phyloP scores from a whole-genome alignment of 306 rosid species.

The Dicorynia guianensis region DNA sequence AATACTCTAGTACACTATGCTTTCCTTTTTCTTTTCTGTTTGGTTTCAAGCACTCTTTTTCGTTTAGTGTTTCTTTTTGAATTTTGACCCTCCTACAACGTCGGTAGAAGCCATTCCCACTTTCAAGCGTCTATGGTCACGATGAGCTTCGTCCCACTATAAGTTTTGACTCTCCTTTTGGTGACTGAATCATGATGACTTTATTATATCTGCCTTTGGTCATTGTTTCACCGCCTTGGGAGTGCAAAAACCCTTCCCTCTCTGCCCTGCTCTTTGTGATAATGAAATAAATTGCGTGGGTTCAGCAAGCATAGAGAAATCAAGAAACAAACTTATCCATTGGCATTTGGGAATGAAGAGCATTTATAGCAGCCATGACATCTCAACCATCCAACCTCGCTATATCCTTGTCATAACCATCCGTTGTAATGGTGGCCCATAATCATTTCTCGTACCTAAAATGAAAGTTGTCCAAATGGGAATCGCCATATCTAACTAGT shows the following conservation, averaged over 20 bases:
- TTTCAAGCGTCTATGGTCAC: conserved; percentile 20
- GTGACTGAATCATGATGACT: conserved; percentile 25
- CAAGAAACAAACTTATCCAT: background rate
- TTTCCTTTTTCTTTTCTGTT: background rate
- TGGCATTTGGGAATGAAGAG: conserved; percentile 7
- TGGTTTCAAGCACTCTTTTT: background rate
- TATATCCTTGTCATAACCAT: conserved; percentile 24
- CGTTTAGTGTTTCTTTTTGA: conserved; percentile 16
- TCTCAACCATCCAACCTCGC: conserved; percentile 23
- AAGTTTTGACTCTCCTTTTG: conserved; percentile 15
- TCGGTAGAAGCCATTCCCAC: conserved; percentile 25
- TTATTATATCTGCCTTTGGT: background rate
- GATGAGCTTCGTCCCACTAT: conserved; percentile 16
- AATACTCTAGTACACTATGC: background rate
- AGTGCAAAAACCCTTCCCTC: conserved; percentile 20
- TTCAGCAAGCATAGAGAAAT: background rate
- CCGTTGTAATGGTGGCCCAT: background rate
- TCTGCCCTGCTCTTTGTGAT: no score
- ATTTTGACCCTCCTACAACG: conserved; percentile 16
- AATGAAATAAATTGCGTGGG: background rate
- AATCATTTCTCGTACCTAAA: background rate
- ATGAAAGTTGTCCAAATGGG: background rate
- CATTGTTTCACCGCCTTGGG: conserved; percentile 43
- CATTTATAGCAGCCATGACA: conserved; percentile 39
- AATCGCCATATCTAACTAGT: background rate